Conservation (phyloP, 768 basidiomycete species). For the Tylopilus subfusipes region DNA sequence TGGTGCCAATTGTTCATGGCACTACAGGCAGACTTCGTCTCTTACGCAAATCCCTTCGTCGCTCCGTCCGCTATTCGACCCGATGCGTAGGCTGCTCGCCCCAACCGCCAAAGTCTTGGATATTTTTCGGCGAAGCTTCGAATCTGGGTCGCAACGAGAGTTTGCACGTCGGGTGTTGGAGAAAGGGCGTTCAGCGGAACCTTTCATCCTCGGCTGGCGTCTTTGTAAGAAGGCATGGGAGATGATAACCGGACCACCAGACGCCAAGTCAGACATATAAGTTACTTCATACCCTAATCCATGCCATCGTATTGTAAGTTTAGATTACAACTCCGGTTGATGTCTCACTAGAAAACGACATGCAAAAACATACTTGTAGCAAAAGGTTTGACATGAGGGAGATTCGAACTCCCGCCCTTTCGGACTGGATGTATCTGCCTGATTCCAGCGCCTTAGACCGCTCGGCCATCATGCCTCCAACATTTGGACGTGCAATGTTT, state of each 20-base stretch:
- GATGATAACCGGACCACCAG: constrained; percentile 31
- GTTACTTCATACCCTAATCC: constrained; percentile 23
- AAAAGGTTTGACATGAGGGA: constrained; percentile 30
- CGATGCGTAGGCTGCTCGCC: constrained; percentile 51
- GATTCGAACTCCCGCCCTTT: constrained; percentile 36
- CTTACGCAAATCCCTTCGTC: constrained; percentile 59
- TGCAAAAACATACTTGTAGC: neutral
- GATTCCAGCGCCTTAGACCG: constrained; percentile 60
- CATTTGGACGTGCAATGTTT: no score
- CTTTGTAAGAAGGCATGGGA: constrained; percentile 40
- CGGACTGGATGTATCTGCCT: constrained; percentile 35
- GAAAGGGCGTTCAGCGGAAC: constrained; percentile 61
- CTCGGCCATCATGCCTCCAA: constrained; percentile 46
- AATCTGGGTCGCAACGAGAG: constrained; percentile 54
- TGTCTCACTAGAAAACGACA: neutral
- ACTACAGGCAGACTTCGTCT: constrained; percentile 46
- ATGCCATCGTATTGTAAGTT: constrained; percentile 1
- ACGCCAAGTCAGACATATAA: constrained; percentile 25
- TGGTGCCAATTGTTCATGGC: neutral
- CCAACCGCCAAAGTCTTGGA: constrained; percentile 52
- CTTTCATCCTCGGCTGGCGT: constrained; percentile 43
- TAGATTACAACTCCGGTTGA: constrained; percentile 1
- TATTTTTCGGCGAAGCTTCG: constrained; percentile 50
- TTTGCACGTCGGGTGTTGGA: constrained; percentile 60
- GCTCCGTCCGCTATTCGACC: constrained; percentile 48